Evolutionary conservation across 768 basidiomycete species (phyloP).

Genomic region (Suillus variegatus): DNA sequence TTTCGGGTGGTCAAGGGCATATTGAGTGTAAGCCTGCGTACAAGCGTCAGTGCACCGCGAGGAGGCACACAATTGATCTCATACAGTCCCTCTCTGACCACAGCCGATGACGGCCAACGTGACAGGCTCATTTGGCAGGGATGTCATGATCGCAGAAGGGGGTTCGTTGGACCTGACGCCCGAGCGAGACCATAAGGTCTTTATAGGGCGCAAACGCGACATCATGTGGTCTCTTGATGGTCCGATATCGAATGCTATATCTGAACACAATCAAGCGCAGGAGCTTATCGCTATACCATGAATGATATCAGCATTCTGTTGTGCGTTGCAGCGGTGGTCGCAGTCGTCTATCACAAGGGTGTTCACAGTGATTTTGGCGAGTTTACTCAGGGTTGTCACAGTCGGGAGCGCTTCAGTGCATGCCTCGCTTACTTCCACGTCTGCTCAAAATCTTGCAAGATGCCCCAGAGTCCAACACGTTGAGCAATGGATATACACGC

Average conservation of each 20-base stretch:
- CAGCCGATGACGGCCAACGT: slow-evolving; percentile 82
- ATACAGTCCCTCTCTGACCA: slow-evolving; percentile 78
- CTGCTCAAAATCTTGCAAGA: slow-evolving; percentile 47
- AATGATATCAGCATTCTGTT: not conserved
- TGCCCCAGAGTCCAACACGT: slow-evolving; percentile 25
- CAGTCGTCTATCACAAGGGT: not conserved
- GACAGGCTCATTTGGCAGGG: slow-evolving; percentile 39
- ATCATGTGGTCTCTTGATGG: slow-evolving; percentile 11
- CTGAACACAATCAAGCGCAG: not conserved
- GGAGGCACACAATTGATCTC: slow-evolving; percentile 10
- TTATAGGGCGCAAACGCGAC: slow-evolving; percentile 29
- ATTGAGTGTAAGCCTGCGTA: slow-evolving; percentile 60
- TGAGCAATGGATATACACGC: slow-evolving; percentile 10
- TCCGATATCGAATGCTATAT: not conserved
- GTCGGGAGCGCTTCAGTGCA: slow-evolving; percentile 23
- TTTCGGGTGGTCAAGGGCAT: slow-evolving; percentile 59
- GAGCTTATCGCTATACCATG: not conserved
- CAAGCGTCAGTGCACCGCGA: not conserved
- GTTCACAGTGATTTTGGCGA: not conserved
- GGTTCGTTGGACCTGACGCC: slow-evolving; percentile 26
- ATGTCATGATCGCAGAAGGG: slow-evolving; percentile 16
- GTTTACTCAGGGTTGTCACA: not conserved
- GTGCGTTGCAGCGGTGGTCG: not conserved
- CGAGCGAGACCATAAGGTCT: slow-evolving; percentile 36
- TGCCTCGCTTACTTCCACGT: slow-evolving; percentile 75